Conservation (phyloP, 768 basidiomycete species). For the Pholiota conissans region DNA sequence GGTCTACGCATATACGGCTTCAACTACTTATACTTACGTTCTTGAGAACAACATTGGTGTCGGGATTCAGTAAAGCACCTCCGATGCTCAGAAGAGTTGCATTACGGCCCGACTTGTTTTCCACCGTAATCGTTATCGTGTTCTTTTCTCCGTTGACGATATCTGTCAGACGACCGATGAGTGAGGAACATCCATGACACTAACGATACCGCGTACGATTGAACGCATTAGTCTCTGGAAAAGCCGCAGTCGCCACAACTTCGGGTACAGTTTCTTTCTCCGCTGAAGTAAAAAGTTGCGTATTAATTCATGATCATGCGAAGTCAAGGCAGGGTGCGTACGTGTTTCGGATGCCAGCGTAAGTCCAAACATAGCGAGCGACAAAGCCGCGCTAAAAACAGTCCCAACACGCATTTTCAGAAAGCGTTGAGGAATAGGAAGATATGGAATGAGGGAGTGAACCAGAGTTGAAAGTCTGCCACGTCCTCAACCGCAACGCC, state of each 20-base stretch:
- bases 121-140: conserved; percentile 59
- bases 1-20: not conserved
- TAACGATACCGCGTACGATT: conserved; percentile 54
- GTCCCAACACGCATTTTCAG: conserved; percentile 27
- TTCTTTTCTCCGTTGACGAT: conserved; percentile 85
- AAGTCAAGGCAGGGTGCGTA: conserved; percentile 14
- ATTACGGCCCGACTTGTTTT: conserved; percentile 76
- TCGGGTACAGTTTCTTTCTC: conserved; percentile 38
- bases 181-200: not conserved
- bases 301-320: conserved; percentile 14
- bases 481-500: conserved; percentile 6
- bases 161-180: conserved; percentile 43
- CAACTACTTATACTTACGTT: conserved; percentile 45
- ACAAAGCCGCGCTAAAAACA: conserved; percentile 23
- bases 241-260: conserved; percentile 53
- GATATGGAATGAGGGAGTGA: not conserved
- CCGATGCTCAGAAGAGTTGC: conserved; percentile 64
- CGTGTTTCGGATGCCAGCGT: conserved; percentile 17
- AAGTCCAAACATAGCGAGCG: conserved; percentile 23
- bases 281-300: conserved; percentile 9
- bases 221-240: conserved; percentile 73
- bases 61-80: conserved; percentile 68
- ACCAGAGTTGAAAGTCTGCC: conserved; percentile 6
- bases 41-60: conserved; percentile 64
- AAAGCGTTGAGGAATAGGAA: not conserved